Base-by-base conservation (phyloP, 1,139 yeast genomes). In the Candida sp. region DNA sequence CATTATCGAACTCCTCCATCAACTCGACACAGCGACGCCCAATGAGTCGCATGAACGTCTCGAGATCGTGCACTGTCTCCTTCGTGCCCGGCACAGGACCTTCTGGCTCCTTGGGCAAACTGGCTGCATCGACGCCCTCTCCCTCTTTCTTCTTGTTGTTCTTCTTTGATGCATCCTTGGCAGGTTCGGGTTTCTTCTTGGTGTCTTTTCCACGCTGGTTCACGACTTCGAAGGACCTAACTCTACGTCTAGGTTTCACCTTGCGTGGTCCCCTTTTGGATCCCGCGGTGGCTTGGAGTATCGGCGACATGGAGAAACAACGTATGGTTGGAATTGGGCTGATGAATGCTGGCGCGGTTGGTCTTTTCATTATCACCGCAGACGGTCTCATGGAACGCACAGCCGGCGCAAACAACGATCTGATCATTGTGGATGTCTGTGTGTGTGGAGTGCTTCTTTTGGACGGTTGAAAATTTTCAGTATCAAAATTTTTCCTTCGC, bases 21-120 rank as follows among this genome's bases (percentile, higher is more conserved):
- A 85, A 85, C 63, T 92, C 97, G 25, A 72, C 63, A 55, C 86
- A 73, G 55, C 83, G 80, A 58, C 97, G 85, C 3, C 98, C 98
- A 55, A 93, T 92, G 58, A 80, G 79, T 25, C 68, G 73, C 54
- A 93, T 77, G 63, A 93, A 93, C 0, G 93, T 74, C 55, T 80
- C 73, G 43, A 89, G 90, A 62, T 90, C 96, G 35, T 93, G 90
- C 30, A 90, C 88, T 58, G 77, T 77, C 54, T 72, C 80, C 57
- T 73, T 76, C 47, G 81, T 77, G 58, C 75, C 60, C 17, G 17
- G 17, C 17, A 17, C 17, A 17, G 17, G 17, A 17, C 17, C 17
- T 17, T 17, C 17, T 17, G 17, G 17, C 17, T 17, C 17, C 17
- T 17, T 17, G 17, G 2, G 17, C 17, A 17, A 17, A 17, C 17